Base-by-base conservation (phyloP, 2,329 filamentous ascomycete species). In the Aureobasidium sp. region DNA sequence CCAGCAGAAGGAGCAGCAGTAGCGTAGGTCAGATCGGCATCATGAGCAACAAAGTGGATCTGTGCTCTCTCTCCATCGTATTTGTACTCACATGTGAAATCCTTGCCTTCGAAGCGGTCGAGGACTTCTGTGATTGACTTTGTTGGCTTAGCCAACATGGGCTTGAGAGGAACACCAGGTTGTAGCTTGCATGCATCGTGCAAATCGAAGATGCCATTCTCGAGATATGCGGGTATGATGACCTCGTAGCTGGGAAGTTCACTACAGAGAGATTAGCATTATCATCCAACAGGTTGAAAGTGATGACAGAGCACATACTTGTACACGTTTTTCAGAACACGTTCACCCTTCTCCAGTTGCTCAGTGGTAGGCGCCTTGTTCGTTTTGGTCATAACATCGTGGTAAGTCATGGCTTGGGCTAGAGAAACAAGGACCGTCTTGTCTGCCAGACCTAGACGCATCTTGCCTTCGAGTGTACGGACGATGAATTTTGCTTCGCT, bases 1-100 rank as follows among this genome's bases (percentile, higher is more conserved):
- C 86, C 86, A 44, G 86, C 81, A 8, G 84, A 84, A 6, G 83
- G 78, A 32, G 75, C 77, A 26, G 72, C 70, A 4, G 77, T 80
- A 5, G 87, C 83, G 67, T 90, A 87, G 61, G 91, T 82, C 63
- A 88, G 79, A 1, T 85, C 79, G 10, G 89, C 84, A 65, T 93
- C 89, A 65, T 91, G 90, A 5, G 92, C 87, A 36, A 97, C 91
- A 68, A 96, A 99, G 73, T 99, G 94, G 56, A 99, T 97, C 73
- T 99, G 94, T n/a, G 94, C 94, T 72, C 94, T 84, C 75, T 99
- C 94, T 53, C 94, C 94, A 70, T 99, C 94, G 71, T 99, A 99
- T 75, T 99, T 99, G 81, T 96, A 99, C 74, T 99, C 94, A 77
- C 94, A 99, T 1, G 94, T 97, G 70, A 99, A 99, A 29, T 88